Evolutionary conservation across 371 early-diverging fungal species (phyloP).

Genomic region (Mortierella sp.): DNA sequence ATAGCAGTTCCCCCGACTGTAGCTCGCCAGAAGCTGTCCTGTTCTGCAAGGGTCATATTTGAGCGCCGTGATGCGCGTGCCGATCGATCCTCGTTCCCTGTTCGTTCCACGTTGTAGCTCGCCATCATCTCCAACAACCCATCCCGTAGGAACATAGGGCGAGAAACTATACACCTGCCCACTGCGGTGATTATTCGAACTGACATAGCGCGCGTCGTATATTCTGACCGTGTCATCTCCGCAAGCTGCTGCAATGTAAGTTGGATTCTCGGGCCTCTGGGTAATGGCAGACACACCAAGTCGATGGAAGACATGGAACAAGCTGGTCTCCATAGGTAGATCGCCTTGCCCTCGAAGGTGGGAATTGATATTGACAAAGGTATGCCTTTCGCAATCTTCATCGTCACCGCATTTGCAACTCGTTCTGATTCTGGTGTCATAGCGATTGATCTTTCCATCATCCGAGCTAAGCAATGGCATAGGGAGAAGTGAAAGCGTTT

Average conservation of each 20-base stretch:
- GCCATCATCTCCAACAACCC: slow-evolving; percentile 14
- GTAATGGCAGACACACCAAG: slow-evolving; percentile 50
- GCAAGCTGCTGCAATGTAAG: slow-evolving; percentile 56
- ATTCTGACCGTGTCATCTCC: slow-evolving; percentile 56
- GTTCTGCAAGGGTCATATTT: slow-evolving; percentile 48
- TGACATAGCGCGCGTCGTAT: slow-evolving; percentile 43
- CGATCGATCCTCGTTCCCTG: slow-evolving; percentile 12
- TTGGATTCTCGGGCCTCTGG: slow-evolving; percentile 51
- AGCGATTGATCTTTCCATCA: slow-evolving; percentile 53
- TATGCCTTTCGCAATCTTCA: slow-evolving; percentile 41
- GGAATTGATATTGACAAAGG: slow-evolving; percentile 49
- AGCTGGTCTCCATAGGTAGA: slow-evolving; percentile 9
- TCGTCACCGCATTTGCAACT: slow-evolving; percentile 36
- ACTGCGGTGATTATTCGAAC: slow-evolving; percentile 26
- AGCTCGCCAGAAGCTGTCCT: slow-evolving; percentile 49
- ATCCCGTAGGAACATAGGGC: slow-evolving; percentile 36
- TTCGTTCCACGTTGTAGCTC: slow-evolving; percentile 16
- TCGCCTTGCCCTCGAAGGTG: background rate
- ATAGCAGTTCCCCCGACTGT: slow-evolving; percentile 42
- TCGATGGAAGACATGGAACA: slow-evolving; percentile 11
- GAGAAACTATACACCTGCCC: slow-evolving; percentile 55
- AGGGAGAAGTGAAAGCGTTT: background rate
- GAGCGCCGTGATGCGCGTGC: slow-evolving; percentile 43
- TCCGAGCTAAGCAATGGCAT: slow-evolving; percentile 29
- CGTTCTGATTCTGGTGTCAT: slow-evolving; percentile 50